A percentile compares a stretch with the other conserved stretches of the same genome.
Evolutionary conservation across 768 basidiomycete species (phyloP).

Genomic region (Suillus sp.): DNA sequence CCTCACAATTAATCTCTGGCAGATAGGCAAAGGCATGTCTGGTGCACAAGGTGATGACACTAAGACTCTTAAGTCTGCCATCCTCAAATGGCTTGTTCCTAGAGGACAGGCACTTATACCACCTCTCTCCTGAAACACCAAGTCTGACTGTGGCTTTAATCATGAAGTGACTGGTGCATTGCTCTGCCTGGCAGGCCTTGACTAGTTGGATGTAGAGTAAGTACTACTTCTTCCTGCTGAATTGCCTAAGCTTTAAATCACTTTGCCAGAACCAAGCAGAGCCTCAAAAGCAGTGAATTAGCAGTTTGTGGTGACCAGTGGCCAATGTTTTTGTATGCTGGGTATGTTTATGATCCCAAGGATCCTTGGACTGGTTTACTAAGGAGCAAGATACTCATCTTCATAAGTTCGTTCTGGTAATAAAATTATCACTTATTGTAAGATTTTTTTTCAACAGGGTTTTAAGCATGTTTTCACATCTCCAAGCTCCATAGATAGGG

Average conservation of each 20-base stretch:
- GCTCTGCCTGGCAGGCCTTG: slow-evolving; percentile 31
- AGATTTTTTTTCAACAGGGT: no score
- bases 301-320: background rate
- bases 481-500: no score
- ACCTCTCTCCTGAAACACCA: slow-evolving; percentile 14
- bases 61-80: slow-evolving; percentile 17
- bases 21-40: slow-evolving; percentile 20
- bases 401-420: no score
- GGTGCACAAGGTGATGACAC: slow-evolving; percentile 28
- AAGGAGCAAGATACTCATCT: background rate
- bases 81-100: slow-evolving; percentile 27
- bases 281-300: background rate
- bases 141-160: slow-evolving; percentile 21
- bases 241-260: background rate
- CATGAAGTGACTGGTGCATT: slow-evolving; percentile 31
- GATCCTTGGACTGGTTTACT: background rate
- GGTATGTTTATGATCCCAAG: background rate
- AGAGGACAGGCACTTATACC: slow-evolving; percentile 20
- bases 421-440: no score
- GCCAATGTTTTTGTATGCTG: background rate
- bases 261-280: background rate
- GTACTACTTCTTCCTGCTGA: background rate
- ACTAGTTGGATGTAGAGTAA: slow-evolving; percentile 28
- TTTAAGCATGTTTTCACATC: no score
- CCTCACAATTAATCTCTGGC: background rate